Conservation (phyloP, 305 asterid species). For the Solanum hybrid region DNA sequence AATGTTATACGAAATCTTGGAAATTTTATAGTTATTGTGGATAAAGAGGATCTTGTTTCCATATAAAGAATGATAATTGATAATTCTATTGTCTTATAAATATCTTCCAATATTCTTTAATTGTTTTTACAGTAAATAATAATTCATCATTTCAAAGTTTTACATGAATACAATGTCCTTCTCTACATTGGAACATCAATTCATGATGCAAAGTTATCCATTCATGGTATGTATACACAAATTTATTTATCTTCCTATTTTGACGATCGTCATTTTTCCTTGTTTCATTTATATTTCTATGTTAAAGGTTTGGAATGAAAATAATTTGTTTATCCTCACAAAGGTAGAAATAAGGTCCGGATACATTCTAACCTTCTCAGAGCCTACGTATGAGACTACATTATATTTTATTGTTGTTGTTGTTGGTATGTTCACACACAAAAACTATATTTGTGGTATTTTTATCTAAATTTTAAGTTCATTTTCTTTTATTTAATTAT, state of each 20-base stretch:
- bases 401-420: not conserved
- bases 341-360: not conserved
- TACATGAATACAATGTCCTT: not conserved
- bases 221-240: not conserved
- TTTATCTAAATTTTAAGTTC: not conserved
- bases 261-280: not conserved
- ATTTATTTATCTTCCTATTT: not conserved
- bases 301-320: too few species aligned
- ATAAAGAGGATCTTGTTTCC: not conserved
- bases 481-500: not conserved
- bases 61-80: not conserved
- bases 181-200: not conserved
- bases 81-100: not conserved
- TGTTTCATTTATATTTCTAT: too few species aligned
- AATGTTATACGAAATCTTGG: not conserved
- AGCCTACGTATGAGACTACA: not conserved
- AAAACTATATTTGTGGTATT: not conserved
- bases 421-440: not conserved
- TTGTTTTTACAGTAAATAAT: not conserved
- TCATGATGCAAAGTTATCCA: not conserved
- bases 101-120: not conserved
- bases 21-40: not conserved
- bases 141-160: not conserved
- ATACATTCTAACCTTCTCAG: fast-evolving
- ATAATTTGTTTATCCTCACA: too few species aligned